A percentile compares a stretch with the other conserved stretches of the same genome.
phyloP scores from a whole-genome alignment of 805 yeast species.

The Jamesozyma rosinii region DNA sequence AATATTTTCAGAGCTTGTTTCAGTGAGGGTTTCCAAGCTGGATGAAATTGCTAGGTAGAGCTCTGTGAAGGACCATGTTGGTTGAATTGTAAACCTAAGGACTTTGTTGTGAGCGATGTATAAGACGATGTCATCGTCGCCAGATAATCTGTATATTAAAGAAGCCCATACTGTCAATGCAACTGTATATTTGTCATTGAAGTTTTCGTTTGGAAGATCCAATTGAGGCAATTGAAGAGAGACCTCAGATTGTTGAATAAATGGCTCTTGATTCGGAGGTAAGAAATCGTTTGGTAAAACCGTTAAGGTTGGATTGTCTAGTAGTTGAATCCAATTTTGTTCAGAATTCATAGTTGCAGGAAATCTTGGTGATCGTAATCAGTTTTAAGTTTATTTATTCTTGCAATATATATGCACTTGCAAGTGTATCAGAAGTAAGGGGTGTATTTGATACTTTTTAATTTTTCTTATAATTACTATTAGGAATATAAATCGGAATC shows the following conservation, averaged over 20 bases:
- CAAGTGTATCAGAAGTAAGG: too few relatives aligned
- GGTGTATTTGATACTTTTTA: too few relatives aligned
- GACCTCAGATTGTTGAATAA: constrained; percentile 50
- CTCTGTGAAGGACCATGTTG: constrained; percentile 45
- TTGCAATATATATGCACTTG: too few relatives aligned
- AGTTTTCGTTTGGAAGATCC: constrained; percentile 16
- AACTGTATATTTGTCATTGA: constrained; percentile 35
- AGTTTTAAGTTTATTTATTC: too few relatives aligned
- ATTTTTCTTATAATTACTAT: too few relatives aligned
- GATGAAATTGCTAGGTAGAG: constrained; percentile 38
- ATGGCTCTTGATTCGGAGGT: constrained; percentile 60
- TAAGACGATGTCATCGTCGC: constrained; percentile 88
- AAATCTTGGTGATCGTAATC: too few relatives aligned
- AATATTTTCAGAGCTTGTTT: constrained; percentile 24
- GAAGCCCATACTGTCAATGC: constrained; percentile 62
- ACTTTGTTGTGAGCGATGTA: constrained; percentile 43
- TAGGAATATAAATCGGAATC: too few relatives aligned
- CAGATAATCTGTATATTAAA: constrained; percentile 70
- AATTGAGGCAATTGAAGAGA: constrained; percentile 30
- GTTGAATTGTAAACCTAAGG: constrained; percentile 51
- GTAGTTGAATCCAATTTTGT: constrained; percentile 46
- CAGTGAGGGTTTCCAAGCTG: constrained; percentile 25
- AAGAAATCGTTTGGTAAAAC: constrained; percentile 82
- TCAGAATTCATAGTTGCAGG: constrained; percentile 8
- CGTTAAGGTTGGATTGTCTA: constrained; percentile 77